Evolutionary conservation across 257 asterid genomes (phyloP), one percentile per base, ranked within the genome.

Genomic region (Ophiorrhiza pumila): DNA sequence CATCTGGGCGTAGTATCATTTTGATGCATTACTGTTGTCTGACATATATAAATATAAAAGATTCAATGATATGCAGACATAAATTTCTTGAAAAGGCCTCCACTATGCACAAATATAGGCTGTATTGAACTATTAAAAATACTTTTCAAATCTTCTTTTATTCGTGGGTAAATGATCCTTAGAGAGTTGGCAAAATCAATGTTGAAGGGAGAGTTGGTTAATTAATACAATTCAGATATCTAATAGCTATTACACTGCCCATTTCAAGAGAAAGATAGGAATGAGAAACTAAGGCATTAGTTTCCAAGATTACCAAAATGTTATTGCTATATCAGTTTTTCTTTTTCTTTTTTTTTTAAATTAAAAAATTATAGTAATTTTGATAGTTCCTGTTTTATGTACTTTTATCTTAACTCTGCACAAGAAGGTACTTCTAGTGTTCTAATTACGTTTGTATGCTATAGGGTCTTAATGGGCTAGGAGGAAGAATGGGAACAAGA

Each of bases 401-500:
- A 22, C 15, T 11, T 61, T 37, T 7, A 10, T 58, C 64, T 31
- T 46, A 41, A 49, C 50, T 27, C 27, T 71, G 69, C 72, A 68
- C 20, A 68, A 69, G 61, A 69, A 46, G 46, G n/a, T 29, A 43
- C 55, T 34, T 37, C 69, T 42, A 56, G 17, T 55, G 74, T 78
- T 80, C 81, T 81, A n/a, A 77, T 80, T 67, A 66, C 79, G 71
- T 77, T 84, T 79, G 55, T 77, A 69, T 71, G 56, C 80, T 76
- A 29, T 75, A 93, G 98, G 97, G 98, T 64, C 74, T 91, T 72
- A 96, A 88, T 78, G 97, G 96, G 60, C 82, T 91, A 74, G 98
- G 98, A 74, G 98, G 97, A 83, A 89, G 97, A 82, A 83, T 93
- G 96, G 97, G 95, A 67, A 93, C 98, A 74, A 79, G 98, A 86